Evolutionary conservation across 2,329 filamentous ascomycete species (phyloP), one percentile per base, ranked within the genome.

Genomic region (Elsinoe arachidis): DNA sequence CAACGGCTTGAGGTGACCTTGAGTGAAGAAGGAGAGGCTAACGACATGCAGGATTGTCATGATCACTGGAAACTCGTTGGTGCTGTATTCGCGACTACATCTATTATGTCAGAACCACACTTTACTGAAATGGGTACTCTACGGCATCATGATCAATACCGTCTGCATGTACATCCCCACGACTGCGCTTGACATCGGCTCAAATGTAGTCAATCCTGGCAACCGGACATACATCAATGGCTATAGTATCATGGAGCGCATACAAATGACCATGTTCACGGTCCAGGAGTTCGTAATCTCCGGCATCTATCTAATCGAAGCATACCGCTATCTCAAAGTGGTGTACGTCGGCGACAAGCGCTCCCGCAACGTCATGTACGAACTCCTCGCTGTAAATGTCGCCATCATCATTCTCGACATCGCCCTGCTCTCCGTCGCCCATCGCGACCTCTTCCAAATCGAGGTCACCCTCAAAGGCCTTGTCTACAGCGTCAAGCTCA

Each of bases 81-180:
- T 86, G 1, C 71, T 86, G 1, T 86, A 81, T 71, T 85, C 81
- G 0, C 76, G 83, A 5, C 73, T 86, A 0, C 81, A 85, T 64
- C 72, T 86, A 1, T 74, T 86, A 10, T 58, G 61, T 26, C 76
- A 75, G 14, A 78, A 81, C 41, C 71, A 74, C 5, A 67, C 68
- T 1, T 66, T 77, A 2, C 70, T 85, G 0, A 74, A 73, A 3
- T 70, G 73, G 10, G 76, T 82, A 0, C 70, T 83, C 0, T 73
- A 65, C 55, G 82, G 85, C 76, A 85, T 86, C 58, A 73, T 83
- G 38, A 63, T 74, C 59, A 76, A 84, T 63, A 74, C 73, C 15
- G 61, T 83, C 37, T 57, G 82, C 9, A 68, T 82, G 21, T 79
- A 84, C 61, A 69, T 79, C 0, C 74, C 78, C 0, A 80, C 79